Conservation (phyloP, 2,329 filamentous ascomycete species). For the Fonsecaea nubica region DNA sequence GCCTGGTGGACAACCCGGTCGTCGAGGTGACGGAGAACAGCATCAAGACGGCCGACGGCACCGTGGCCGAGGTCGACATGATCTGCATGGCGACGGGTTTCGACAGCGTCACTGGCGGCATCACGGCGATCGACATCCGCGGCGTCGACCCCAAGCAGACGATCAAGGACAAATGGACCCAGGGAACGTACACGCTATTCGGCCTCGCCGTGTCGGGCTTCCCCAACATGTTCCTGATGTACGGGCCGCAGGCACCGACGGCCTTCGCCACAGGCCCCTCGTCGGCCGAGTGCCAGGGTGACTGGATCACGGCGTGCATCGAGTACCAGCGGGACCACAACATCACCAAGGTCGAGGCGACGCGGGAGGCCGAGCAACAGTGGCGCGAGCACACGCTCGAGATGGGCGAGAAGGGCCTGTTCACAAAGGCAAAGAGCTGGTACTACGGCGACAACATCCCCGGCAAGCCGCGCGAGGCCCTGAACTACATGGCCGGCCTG, state of each 20-base stretch:
- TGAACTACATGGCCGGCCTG: conserved; percentile 29
- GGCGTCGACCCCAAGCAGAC: conserved; percentile 42
- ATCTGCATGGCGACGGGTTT: conserved; percentile 53
- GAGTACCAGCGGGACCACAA: conserved; percentile 10
- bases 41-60: conserved; percentile 50
- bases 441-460: conserved; percentile 31
- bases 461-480: conserved; percentile 26
- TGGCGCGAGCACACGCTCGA: conserved; percentile 24
- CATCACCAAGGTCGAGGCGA: conserved; percentile 23
- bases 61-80: conserved; percentile 48
- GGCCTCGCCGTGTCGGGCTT: conserved; percentile 51
- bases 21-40: conserved; percentile 49
- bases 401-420: conserved; percentile 21
- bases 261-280: conserved; percentile 53
- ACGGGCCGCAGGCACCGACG: conserved; percentile 63
- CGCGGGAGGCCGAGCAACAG: conserved; percentile 9
- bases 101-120: conserved; percentile 50
- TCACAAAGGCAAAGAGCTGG: conserved; percentile 25
- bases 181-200: conserved; percentile 48
- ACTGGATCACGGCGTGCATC: conserved; percentile 50
- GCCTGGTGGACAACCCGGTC: conserved; percentile 49
- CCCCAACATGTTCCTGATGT: conserved; percentile 60
- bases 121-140: conserved; percentile 50
- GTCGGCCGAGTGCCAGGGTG: conserved; percentile 61
- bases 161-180: conserved; percentile 29